Base-by-base conservation (phyloP, 164 flowering plant genomes). In the Nymphaea thermarum region DNA sequence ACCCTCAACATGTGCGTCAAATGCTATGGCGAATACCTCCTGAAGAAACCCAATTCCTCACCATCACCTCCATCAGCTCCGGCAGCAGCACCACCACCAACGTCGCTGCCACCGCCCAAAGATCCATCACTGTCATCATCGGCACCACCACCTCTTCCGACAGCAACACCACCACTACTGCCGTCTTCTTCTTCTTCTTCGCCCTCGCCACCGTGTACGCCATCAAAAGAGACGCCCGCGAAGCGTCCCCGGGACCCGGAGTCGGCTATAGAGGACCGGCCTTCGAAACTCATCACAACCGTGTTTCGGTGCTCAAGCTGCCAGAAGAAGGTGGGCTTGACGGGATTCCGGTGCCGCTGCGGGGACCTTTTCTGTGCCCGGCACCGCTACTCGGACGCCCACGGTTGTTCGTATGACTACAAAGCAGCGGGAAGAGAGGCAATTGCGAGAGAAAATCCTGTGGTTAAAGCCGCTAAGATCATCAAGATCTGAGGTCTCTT, bases 301-400 rank as follows among this genome's bases (percentile, higher is more conserved):
- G 57, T 51, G 57, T 51, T 51, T 15, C 74, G 88, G 66, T 86
- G 91, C 70, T 77, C 86, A 10, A 86, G 87, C 3, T 86, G 91
- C 75, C 64, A 77, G 71, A 75, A 77, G 62, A 81, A 74, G 79
- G 91, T 86, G 4, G 91, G 91, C 3, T 78, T 86, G 82, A 86
- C 91, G 71, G 91, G 91, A 15, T 80, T 86, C 77, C 71, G 85
- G 42, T 86, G 91, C 70, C 77, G 91, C 8, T 86, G 91, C 68
- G 91, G 91, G 1, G 86, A 83, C 42, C 79, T 85, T 6, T 86
- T 85, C 77, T 86, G 91, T 69, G 72, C 82, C 8, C 78, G 73
- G 59, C 91, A 86, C 64, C 80, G 91, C 69, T 85, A 86, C 72
- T 80, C 90, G 11, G 87, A 84, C 64, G 78, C 80, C 4, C 90